Evolutionary conservation across 1,284 basidiomycete species (phyloP).

Genomic region (Melampsora medusae): DNA sequence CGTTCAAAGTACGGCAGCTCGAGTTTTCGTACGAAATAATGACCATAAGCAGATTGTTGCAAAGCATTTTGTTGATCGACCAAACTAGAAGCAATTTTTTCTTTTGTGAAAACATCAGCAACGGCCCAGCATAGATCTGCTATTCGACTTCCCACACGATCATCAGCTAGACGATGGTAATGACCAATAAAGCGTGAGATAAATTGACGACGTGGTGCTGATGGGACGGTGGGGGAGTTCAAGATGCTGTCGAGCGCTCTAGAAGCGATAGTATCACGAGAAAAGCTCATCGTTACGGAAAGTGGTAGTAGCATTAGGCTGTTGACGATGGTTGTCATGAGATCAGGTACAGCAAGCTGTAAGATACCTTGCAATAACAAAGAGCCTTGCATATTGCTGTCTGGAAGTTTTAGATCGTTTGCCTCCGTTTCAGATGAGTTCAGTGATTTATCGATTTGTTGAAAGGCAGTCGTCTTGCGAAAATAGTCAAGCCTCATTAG

Average conservation of each 20-base stretch:
- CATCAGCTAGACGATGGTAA: slow-evolving; percentile 74
- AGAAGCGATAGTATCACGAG: slow-evolving; percentile 72
- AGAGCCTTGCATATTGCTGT: slow-evolving; percentile 78
- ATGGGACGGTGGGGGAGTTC: slow-evolving; percentile 66
- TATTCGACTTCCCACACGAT: slow-evolving; percentile 81
- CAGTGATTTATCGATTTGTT: slow-evolving; percentile 9
- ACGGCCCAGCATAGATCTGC: slow-evolving; percentile 80
- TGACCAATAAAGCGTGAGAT: slow-evolving; percentile 71
- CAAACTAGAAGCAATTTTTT: slow-evolving; percentile 43
- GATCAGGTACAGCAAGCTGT: slow-evolving; percentile 65
- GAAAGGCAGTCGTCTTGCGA: slow-evolving; percentile 24
- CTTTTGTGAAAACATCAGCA: slow-evolving; percentile 84
- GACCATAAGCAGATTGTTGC: slow-evolving; percentile 74
- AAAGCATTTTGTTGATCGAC: slow-evolving; percentile 55
- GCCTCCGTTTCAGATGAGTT: slow-evolving; percentile 4
- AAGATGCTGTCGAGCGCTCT: slow-evolving; percentile 76
- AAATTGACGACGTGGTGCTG: slow-evolving; percentile 69
- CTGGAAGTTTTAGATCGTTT: slow-evolving; percentile 56
- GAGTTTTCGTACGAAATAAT: slow-evolving; percentile 76
- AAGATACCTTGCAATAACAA: slow-evolving; percentile 78
- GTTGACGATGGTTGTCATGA: slow-evolving; percentile 69
- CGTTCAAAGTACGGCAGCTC: slow-evolving; percentile 74
- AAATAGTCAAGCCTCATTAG: slow-evolving; percentile 42
- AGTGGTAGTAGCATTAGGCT: slow-evolving; percentile 12
- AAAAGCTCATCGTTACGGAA: slow-evolving; percentile 60